These are phyloP conservation scores for Quercus berberidifolia DNA, from an alignment of 306 rosid species.

Conservation along the genomic window DNA sequence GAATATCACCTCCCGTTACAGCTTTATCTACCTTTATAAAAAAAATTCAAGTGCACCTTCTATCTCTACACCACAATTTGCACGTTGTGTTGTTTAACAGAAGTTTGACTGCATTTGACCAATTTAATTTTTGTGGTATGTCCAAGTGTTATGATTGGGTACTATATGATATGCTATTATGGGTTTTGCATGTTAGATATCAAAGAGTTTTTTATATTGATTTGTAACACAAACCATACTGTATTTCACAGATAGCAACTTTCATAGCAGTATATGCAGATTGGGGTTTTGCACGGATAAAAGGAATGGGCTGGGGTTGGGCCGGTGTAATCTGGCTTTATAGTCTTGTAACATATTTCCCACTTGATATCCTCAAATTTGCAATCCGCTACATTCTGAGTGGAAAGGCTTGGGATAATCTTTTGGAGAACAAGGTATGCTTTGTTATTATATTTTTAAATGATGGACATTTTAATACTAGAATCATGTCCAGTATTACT, in stretches of 20 bases:
- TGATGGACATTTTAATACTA: not conserved
- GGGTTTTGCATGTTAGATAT: not conserved
- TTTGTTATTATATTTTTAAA: not conserved
- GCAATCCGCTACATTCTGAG: slow-evolving; percentile 77
- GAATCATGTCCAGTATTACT: not conserved
- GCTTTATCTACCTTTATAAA: too few relatives aligned
- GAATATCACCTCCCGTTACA: too few relatives aligned
- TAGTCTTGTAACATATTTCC: slow-evolving; percentile 78
- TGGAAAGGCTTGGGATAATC: slow-evolving; percentile 95
- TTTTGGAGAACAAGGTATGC: slow-evolving; percentile 90
- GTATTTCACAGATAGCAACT: slow-evolving; percentile 73
- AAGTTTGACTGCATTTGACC: not conserved
- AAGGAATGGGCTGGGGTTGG: slow-evolving; percentile 98
- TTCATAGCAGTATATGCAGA: slow-evolving; percentile 82
- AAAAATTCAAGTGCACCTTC: not conserved
- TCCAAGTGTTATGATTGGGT: not conserved
- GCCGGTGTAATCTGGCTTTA: slow-evolving; percentile 95
- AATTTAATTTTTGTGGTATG: too few relatives aligned
- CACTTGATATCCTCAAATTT: slow-evolving; percentile 86
- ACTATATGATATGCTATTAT: not conserved
- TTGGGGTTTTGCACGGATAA: slow-evolving; percentile 75
- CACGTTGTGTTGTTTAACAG: not conserved
- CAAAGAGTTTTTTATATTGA: not conserved
- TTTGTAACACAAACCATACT: slow-evolving; percentile 2
- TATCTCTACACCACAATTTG: not conserved